A percentile compares a stretch with the other conserved stretches of the same genome.
phyloP scores from a whole-genome alignment of 163 green algal species.

The Scenedesmus sp. region DNA sequence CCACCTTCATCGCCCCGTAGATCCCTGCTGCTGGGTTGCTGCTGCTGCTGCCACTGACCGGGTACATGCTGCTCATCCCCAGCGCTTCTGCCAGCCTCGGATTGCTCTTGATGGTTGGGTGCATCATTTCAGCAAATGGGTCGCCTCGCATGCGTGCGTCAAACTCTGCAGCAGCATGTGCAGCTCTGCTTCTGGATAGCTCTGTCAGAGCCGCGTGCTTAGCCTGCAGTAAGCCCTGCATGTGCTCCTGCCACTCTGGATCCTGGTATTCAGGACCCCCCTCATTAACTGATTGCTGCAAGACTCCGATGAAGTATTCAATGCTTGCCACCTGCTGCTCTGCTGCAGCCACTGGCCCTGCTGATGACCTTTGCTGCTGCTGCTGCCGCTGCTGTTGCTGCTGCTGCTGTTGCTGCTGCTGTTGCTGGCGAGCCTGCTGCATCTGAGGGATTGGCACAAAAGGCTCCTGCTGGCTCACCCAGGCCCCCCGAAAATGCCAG shows the following conservation, averaged over 20 bases:
- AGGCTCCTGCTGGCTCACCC: neutral
- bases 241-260: conserved; percentile 12
- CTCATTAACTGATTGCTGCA: neutral
- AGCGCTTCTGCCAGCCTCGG: neutral
- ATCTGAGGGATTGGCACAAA: neutral
- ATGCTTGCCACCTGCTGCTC: neutral
- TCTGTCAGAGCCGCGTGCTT: neutral
- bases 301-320: neutral
- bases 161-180: neutral
- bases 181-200: neutral
- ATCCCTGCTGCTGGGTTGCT: neutral
- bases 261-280: neutral
- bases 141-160: neutral
- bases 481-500: neutral
- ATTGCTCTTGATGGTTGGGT: neutral
- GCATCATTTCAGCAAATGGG: neutral
- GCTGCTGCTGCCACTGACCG: neutral
- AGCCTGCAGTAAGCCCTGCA: conserved; percentile 12
- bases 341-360: neutral
- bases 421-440: neutral
- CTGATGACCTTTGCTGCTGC: too few relatives aligned
- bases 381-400: too few relatives aligned
- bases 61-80: neutral
- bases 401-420: neutral
- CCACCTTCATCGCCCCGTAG: neutral